Percentiles rank a stretch among this genome's conserved stretches.
phyloP scores from a whole-genome alignment of 2,329 filamentous ascomycete genomes.

The Xylaria arbuscula region DNA sequence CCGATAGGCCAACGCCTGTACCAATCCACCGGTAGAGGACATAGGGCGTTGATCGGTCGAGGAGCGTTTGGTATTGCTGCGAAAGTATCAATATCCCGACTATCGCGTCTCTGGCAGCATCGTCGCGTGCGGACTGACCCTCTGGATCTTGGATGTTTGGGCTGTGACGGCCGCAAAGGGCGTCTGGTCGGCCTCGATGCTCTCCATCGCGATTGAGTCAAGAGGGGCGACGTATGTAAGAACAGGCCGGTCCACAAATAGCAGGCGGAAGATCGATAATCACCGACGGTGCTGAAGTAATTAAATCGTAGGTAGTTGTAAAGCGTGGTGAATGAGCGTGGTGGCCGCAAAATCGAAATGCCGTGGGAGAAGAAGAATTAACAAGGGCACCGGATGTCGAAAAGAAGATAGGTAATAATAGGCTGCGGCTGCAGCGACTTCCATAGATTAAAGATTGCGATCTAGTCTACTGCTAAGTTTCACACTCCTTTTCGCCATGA shows the following conservation, averaged over 20 bases:
- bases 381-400: conserved; percentile 25
- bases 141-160: conserved; percentile 80
- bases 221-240: conserved; percentile 29
- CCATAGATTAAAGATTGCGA: conserved; percentile 29
- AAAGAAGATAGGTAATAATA: conserved; percentile 28
- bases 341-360: conserved; percentile 22
- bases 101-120: conserved; percentile 10
- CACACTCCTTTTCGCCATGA: conserved; percentile 32
- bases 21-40: conserved; percentile 89
- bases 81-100: conserved; percentile 30
- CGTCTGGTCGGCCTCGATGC: conserved; percentile 86
- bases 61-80: conserved; percentile 91
- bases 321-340: conserved; percentile 37
- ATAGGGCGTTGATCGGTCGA: conserved; percentile 93
- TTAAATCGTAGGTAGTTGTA: conserved; percentile 19
- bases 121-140: conserved; percentile 63
- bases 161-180: conserved; percentile 90
- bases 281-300: conserved; percentile 9
- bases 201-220: conserved; percentile 73
- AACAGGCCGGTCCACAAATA: background rate
- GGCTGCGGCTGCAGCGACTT: conserved; percentile 23
- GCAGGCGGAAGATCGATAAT: conserved; percentile 3
- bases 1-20: conserved; percentile 77
- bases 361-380: conserved; percentile 7
- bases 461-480: conserved; percentile 3